Percentiles rank a stretch among this genome's conserved stretches.
Conservation (phyloP, 345 rosid species). For the Ceriops decandra region DNA sequence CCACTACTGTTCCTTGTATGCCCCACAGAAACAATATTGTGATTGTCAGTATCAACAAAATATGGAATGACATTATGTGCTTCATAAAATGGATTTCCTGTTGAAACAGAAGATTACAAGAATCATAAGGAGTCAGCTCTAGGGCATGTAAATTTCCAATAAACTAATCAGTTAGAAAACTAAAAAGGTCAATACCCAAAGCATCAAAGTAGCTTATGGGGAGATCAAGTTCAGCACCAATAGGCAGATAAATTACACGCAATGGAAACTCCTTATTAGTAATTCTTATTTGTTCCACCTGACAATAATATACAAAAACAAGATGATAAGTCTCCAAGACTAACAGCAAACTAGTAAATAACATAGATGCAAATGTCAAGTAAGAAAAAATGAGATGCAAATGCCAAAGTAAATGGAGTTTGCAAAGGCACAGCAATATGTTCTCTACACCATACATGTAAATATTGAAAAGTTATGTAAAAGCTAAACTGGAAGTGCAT, state of each 20-base stretch:
- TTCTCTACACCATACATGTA: not conserved
- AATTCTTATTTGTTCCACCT: slow-evolving; percentile 88
- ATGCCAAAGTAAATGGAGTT: not conserved
- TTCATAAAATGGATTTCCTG: slow-evolving; percentile 81
- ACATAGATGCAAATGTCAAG: slow-evolving; percentile 5
- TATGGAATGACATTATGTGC: slow-evolving; percentile 50
- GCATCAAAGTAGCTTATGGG: slow-evolving; percentile 62
- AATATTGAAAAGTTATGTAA: not conserved
- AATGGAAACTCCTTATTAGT: slow-evolving; percentile 40
- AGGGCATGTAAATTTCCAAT: slow-evolving; percentile 11
- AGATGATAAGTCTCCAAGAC: slow-evolving; percentile 1
- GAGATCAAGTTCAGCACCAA: slow-evolving; percentile 72
- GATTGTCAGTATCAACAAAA: slow-evolving; percentile 65
- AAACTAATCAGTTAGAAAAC: slow-evolving; percentile 1
- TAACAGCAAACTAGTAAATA: not conserved
- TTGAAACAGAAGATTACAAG: slow-evolving; percentile 20
- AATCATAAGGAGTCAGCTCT: slow-evolving; percentile 13
- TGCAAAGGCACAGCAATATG: not conserved
- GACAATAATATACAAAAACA: slow-evolving; percentile 17
- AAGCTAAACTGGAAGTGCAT: not conserved
- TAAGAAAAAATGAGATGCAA: not conserved
- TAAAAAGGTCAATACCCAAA: slow-evolving; percentile 45
- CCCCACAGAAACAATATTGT: slow-evolving; percentile 54
- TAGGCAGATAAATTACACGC: slow-evolving; percentile 56
- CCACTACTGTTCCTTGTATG: slow-evolving; percentile 31